Conservation (phyloP, 2,329 filamentous ascomycete species). For the Trichoderma pleuroti region DNA sequence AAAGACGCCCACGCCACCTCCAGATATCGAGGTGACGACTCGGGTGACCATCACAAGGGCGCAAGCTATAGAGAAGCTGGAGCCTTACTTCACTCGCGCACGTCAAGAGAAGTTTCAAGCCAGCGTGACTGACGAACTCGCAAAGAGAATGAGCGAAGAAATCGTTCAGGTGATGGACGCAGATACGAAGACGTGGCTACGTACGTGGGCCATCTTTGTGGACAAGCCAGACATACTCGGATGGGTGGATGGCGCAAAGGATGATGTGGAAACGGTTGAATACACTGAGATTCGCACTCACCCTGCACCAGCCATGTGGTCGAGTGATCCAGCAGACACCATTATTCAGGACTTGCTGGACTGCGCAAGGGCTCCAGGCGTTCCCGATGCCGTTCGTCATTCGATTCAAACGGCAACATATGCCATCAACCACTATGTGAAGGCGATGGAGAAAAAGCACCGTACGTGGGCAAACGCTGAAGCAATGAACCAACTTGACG, state of each 20-base stretch:
- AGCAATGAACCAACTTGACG: not conserved
- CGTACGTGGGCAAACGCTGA: not conserved
- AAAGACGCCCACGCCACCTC: not conserved
- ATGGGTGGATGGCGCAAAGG: not conserved
- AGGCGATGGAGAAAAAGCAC: not conserved
- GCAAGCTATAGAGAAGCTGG: not conserved
- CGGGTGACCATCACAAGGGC: not conserved
- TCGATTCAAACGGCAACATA: not conserved
- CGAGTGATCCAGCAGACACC: not conserved
- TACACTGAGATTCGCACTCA: not conserved
- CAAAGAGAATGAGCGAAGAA: not conserved
- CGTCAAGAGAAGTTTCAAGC: not conserved
- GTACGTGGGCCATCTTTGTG: not conserved
- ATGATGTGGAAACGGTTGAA: not conserved
- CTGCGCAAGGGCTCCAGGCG: not conserved
- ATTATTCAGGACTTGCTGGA: not conserved
- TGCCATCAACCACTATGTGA: not conserved
- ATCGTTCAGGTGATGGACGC: not conserved
- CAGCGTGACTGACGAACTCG: not conserved
- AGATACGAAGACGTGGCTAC: not conserved
- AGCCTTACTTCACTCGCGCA: not conserved
- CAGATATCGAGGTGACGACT: not conserved
- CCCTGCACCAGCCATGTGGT: not conserved
- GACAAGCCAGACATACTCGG: not conserved
- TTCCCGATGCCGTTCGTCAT: not conserved